Evolutionary conservation across 1,139 yeast genomes (phyloP).

Genomic region (Taiozyma sp.): DNA sequence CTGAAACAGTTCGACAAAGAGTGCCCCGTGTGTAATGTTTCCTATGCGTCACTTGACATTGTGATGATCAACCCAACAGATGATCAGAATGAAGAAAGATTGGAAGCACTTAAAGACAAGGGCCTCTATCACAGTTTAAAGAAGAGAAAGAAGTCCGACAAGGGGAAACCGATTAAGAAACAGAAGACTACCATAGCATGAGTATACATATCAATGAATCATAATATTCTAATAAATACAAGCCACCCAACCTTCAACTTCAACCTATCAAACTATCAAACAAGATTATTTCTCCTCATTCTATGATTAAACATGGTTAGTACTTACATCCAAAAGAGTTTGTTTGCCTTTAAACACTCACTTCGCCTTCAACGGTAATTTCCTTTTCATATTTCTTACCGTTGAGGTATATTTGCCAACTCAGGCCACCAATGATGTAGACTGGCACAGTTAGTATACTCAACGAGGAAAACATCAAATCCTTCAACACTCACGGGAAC

Average conservation of each 20-base stretch:
- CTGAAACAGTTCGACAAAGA: slow-evolving; percentile 25
- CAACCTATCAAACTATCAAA: not conserved
- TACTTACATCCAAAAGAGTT: too few relatives aligned
- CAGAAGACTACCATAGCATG: not conserved
- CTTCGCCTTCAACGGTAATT: slow-evolving; percentile 9
- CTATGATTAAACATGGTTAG: not conserved
- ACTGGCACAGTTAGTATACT: slow-evolving; percentile 13
- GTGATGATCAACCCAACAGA: slow-evolving; percentile 34
- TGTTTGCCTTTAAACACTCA: not conserved
- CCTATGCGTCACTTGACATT: slow-evolving; percentile 29
- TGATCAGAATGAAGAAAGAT: slow-evolving; percentile 30
- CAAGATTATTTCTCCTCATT: not conserved
- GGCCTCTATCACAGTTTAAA: slow-evolving; percentile 48
- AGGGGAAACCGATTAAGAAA: slow-evolving; percentile 4
- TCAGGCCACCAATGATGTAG: slow-evolving; percentile 55
- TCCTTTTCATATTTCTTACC: slow-evolving; percentile 43
- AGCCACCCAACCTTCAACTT: not conserved
- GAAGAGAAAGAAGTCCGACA: slow-evolving; percentile 31
- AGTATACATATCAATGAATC: not conserved
- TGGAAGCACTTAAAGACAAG: slow-evolving; percentile 27
- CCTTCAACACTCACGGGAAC: slow-evolving; percentile 36
- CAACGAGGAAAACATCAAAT: not conserved
- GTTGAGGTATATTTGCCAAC: slow-evolving; percentile 59
- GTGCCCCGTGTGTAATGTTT: slow-evolving; percentile 40
- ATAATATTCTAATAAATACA: not conserved